Percentiles rank a stretch among this genome's conserved stretches.
Evolutionary conservation across 768 basidiomycete genomes (phyloP).

Genomic region (Kwoniella dejecticola): DNA sequence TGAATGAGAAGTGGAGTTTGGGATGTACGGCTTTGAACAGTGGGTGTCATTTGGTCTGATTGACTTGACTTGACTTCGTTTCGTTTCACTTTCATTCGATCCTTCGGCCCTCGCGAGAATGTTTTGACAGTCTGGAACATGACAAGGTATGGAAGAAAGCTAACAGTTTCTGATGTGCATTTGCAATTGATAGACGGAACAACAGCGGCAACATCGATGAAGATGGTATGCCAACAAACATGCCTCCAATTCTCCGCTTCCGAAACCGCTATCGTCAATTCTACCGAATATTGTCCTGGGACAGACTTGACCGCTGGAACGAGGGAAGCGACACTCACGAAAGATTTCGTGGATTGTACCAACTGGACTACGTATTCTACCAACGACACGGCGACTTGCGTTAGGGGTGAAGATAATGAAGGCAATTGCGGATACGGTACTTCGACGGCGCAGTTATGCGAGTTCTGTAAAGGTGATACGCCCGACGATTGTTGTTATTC

Average conservation of each 20-base stretch:
- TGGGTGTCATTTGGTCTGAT: conserved; percentile 26
- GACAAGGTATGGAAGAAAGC: no score
- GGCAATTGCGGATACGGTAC: conserved; percentile 48
- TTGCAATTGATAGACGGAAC: conserved; percentile 40
- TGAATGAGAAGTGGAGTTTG: conserved; percentile 47
- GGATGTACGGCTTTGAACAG: conserved; percentile 46
- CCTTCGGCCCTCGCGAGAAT: no score
- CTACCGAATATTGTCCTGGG: conserved; percentile 47
- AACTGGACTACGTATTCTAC: conserved; percentile 50
- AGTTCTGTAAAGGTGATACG: conserved; percentile 35
- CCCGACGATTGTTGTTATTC: conserved; percentile 50
- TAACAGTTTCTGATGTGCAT: no score
- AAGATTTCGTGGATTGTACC: conserved; percentile 53
- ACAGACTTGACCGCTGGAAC: conserved; percentile 44
- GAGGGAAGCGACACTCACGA: conserved; percentile 36
- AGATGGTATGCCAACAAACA: conserved; percentile 54
- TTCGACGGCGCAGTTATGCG: conserved; percentile 40
- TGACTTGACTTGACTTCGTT: no score
- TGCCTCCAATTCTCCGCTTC: conserved; percentile 51
- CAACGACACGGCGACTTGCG: conserved; percentile 46
- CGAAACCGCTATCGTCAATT: conserved; percentile 38
- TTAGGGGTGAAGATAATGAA: conserved; percentile 46
- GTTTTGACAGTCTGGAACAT: no score
- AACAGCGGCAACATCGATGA: conserved; percentile 42
- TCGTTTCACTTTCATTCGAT: no score